phyloP scores from a whole-genome alignment of 495 filamentous ascomycete species.

The Astrocystis sublimbata region DNA sequence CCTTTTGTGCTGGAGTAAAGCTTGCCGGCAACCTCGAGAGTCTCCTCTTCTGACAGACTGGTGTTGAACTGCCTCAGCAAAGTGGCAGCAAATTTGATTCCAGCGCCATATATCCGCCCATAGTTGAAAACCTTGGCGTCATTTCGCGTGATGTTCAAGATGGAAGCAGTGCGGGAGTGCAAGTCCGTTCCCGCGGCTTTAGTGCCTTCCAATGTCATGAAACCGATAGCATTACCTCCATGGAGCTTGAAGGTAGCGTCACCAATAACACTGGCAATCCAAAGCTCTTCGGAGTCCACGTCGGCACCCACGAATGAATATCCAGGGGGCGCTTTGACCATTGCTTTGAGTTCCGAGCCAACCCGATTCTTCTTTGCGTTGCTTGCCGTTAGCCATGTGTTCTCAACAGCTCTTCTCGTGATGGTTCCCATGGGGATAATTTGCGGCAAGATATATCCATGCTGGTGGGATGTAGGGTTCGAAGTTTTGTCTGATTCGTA shows the following conservation, averaged over 20 bases:
- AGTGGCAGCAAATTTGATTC: constrained; percentile 87
- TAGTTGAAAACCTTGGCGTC: constrained; percentile 99
- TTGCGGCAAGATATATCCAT: constrained; percentile 93
- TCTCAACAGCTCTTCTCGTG: constrained; percentile 94
- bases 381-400: constrained; percentile 96
- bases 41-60: constrained; percentile 70
- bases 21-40: constrained; percentile 69
- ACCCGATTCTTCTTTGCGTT: constrained; percentile 96
- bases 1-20: constrained; percentile 92
- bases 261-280: constrained; percentile 95
- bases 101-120: constrained; percentile 95
- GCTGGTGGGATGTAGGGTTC: constrained; percentile 3
- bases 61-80: constrained; percentile 94
- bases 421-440: constrained; percentile 98
- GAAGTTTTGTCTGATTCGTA: constrained; percentile 64
- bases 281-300: constrained; percentile 98
- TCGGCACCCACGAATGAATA: constrained; percentile 95
- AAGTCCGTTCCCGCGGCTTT: constrained; percentile 92
- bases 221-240: constrained; percentile 94
- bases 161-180: constrained; percentile 89
- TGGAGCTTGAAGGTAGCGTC: constrained; percentile 93
- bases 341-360: constrained; percentile 94
- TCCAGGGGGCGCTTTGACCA: constrained; percentile 89
- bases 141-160: constrained; percentile 89
- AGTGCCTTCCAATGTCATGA: constrained; percentile 97